phyloP scores from a whole-genome alignment of 768 basidiomycete genomes.

The Phylloporus scabripes region DNA sequence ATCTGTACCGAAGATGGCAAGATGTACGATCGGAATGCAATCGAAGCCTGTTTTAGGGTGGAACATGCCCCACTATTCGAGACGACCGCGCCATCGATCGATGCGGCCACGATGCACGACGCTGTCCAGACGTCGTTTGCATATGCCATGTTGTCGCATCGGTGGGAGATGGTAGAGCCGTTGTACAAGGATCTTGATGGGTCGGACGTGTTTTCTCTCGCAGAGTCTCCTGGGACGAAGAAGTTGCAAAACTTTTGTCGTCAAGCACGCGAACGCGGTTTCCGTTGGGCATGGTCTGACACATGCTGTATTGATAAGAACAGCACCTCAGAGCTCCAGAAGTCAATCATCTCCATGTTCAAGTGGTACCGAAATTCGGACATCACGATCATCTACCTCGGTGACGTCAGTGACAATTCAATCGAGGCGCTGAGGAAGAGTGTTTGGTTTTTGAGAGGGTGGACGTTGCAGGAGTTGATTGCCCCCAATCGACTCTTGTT shows the following conservation, averaged over 20 bases:
- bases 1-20: conserved; percentile 24
- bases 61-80: conserved; percentile 14
- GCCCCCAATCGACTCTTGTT: conserved; percentile 22
- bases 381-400: conserved; percentile 23
- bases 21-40: conserved; percentile 14
- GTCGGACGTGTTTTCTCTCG: conserved; percentile 13
- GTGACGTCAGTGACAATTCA: conserved; percentile 13
- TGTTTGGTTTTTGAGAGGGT: conserved; percentile 24
- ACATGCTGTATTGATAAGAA: conserved; percentile 27
- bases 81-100: neutral
- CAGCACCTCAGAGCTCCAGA: conserved; percentile 26
- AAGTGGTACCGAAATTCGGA: conserved; percentile 24
- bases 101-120: neutral
- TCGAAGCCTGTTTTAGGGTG: conserved; percentile 12
- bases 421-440: conserved; percentile 13
- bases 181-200: conserved; percentile 14
- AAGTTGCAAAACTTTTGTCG: conserved; percentile 20
- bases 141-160: conserved; percentile 24
- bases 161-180: conserved; percentile 19
- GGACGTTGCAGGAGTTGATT: conserved; percentile 26
- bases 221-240: conserved; percentile 5
- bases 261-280: conserved; percentile 15
- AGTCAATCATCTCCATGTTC: conserved; percentile 30
- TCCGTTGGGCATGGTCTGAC: conserved; percentile 26
- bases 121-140: conserved; percentile 13